Base-by-base conservation (phyloP, 2,329 filamentous ascomycete genomes). In the Cladosporium sphaerospermum region DNA sequence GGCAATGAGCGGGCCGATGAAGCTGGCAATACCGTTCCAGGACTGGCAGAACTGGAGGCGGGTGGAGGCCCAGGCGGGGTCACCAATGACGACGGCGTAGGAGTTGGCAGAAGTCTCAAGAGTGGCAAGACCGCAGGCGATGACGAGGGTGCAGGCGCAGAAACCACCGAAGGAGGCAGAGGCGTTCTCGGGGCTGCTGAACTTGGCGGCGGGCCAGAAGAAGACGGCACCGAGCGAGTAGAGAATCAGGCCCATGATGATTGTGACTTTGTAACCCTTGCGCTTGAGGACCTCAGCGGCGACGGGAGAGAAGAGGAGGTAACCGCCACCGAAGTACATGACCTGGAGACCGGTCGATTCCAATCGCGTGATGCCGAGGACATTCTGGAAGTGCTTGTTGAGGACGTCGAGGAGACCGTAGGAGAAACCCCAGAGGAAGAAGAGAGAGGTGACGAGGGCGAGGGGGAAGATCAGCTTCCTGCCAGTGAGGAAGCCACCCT, bases 401-500 rank as follows among this genome's bases (percentile, higher is more conserved):
- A 69, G 56, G 32, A 68, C 66, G 58, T 68, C 64, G 46, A 66
- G 53, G 57, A 64, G 61, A 56, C 67, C 67, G 58, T 69, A 68
- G n/a, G 61, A 63, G 62, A 69, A 69, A 40, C 67, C 67, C 67
- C 68, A 70, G 52, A 70, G 66, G 67, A 76, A 76, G 69, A 77
- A 76, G 42, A 76, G 69, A 32, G 69, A 68, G 41, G 73, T 76
- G 64, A 77, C 72, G 42, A 76, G 63, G 11, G 64, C 58, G 45
- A 79, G 71, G 9, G 77, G 77, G 57, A 75, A 69, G 62, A 79
- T 74, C 50, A 78, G 71, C 67, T 70, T 66, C 54, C 70, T 64
- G 56, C 71, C 68, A 13, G 73, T 74, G 45, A 76, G 67, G 63
- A 68, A 73, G 54, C 72, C 71, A 45, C 70, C 67, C 47, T 64